Conservation (phyloP, 1,284 basidiomycete genomes). For the Leccinum griseonigrum region DNA sequence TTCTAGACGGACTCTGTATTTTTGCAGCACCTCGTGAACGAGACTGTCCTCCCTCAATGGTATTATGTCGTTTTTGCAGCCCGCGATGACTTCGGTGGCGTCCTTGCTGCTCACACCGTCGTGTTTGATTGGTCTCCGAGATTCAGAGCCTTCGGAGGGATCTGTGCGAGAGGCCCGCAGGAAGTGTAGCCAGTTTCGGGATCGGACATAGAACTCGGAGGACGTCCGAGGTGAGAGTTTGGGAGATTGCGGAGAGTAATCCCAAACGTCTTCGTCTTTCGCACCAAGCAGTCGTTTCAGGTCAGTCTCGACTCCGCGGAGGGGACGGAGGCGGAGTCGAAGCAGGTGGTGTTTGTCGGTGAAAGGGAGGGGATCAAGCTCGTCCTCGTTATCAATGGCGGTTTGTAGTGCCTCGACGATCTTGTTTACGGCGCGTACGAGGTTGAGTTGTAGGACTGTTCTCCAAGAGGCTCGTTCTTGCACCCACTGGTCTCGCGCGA, state of each 20-base stretch:
- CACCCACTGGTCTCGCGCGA: conserved; percentile 50
- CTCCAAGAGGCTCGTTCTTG: conserved; percentile 71
- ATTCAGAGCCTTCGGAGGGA: conserved; percentile 33
- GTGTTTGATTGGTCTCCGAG: conserved; percentile 20
- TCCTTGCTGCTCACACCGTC: conserved; percentile 44
- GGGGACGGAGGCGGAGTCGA: conserved; percentile 49
- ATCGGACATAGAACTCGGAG: conserved; percentile 31
- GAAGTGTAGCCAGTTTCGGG: conserved; percentile 26
- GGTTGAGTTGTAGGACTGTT: conserved; percentile 73
- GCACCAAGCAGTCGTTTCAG: conserved; percentile 50
- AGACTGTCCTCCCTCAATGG: conserved; percentile 56
- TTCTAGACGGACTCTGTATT: conserved; percentile 50
- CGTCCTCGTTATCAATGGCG: conserved; percentile 40
- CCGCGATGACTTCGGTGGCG: conserved; percentile 48
- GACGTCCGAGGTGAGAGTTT: conserved; percentile 19
- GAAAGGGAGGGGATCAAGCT: conserved; percentile 35
- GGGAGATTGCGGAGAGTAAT: conserved; percentile 17
- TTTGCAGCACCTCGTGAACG: conserved; percentile 47
- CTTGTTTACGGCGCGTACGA: conserved; percentile 64
- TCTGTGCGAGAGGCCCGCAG: conserved; percentile 42
- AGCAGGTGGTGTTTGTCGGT: conserved; percentile 47
- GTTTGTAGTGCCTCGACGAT: conserved; percentile 53
- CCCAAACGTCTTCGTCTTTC: conserved; percentile 40
- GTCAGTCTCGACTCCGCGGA: conserved; percentile 54
- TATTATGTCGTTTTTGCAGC: conserved; percentile 55